phyloP scores from a whole-genome alignment of 192 early-diverging fungal genomes.

The Podila verticillata region DNA sequence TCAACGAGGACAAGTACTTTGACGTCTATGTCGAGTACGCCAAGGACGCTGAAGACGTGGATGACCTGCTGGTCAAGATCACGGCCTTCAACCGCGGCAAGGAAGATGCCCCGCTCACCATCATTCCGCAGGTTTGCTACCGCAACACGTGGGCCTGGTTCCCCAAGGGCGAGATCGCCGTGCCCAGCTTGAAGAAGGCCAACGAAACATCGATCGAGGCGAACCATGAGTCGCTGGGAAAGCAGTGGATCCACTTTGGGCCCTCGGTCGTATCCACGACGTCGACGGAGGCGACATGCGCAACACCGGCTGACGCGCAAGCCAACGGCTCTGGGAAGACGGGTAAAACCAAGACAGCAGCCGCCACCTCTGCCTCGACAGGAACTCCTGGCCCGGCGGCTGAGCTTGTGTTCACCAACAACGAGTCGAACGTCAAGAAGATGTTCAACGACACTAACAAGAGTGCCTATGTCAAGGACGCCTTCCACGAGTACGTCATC shows the following conservation, averaged over 20 bases:
- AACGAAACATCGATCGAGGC: constrained; percentile 14
- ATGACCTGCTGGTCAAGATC: constrained; percentile 48
- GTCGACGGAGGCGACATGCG: background rate
- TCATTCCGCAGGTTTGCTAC: constrained; percentile 46
- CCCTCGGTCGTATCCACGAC: background rate
- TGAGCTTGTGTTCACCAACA: constrained; percentile 58
- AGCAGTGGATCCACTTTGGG: constrained; percentile 34
- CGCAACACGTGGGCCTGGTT: constrained; percentile 45
- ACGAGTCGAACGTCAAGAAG: constrained; percentile 56
- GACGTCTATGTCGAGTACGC: constrained; percentile 51
- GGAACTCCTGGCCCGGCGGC: constrained; percentile 6
- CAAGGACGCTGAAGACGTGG: constrained; percentile 34
- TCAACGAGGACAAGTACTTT: constrained; percentile 49
- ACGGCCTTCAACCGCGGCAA: constrained; percentile 40
- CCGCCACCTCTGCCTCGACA: too few relatives aligned
- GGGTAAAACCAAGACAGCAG: background rate
- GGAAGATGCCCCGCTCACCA: constrained; percentile 20
- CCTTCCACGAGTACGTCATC: constrained; percentile 56
- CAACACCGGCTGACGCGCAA: background rate
- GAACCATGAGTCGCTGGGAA: constrained; percentile 20
- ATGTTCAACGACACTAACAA: constrained; percentile 55
- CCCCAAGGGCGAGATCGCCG: constrained; percentile 17
- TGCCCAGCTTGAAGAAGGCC: constrained; percentile 27
- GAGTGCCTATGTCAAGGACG: constrained; percentile 53
- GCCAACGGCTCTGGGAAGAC: background rate